Conservation (phyloP, 768 basidiomycete species). For the Phanerodontia chrysosporium region DNA sequence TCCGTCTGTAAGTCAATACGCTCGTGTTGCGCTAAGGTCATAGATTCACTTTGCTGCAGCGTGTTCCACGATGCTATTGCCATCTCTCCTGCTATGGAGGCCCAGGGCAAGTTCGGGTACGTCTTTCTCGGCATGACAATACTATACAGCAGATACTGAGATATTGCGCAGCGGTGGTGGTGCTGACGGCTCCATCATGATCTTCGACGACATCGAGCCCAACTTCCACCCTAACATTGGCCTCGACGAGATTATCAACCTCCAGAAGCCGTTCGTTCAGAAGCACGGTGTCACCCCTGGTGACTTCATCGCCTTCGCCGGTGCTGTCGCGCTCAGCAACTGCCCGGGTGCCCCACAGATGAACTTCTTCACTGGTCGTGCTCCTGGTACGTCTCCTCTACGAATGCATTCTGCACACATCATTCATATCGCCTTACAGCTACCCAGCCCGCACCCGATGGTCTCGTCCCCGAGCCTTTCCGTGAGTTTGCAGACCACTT, state of each 20-base stretch:
- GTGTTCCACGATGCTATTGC: constrained; percentile 24
- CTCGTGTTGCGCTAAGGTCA: neutral
- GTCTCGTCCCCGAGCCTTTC: constrained; percentile 16
- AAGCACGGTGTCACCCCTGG: constrained; percentile 35
- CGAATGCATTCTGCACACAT: neutral
- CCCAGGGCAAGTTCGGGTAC: constrained; percentile 17
- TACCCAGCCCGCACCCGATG: constrained; percentile 10
- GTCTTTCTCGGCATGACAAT: constrained; percentile 8
- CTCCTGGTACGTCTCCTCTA: constrained; percentile 25
- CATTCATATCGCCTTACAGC: neutral
- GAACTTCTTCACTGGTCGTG: constrained; percentile 26
- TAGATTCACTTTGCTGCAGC: neutral
- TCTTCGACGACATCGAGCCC: constrained; percentile 40
- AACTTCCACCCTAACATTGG: constrained; percentile 41
- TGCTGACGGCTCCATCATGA: constrained; percentile 46
- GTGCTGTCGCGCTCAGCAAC: constrained; percentile 37
- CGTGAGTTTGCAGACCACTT: neutral
- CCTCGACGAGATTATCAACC: constrained; percentile 29
- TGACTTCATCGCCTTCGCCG: constrained; percentile 50
- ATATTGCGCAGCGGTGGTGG: constrained; percentile 23
- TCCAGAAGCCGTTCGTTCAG: constrained; percentile 31
- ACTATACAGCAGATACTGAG: neutral
- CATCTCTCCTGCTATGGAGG: constrained; percentile 10
- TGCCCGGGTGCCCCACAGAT: constrained; percentile 43
- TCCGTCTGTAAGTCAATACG: constrained; percentile 15